A percentile compares a stretch with the other conserved stretches of the same genome.
phyloP scores from a whole-genome alignment of 2,329 filamentous ascomycete species.

The Aspergillus sp. region DNA sequence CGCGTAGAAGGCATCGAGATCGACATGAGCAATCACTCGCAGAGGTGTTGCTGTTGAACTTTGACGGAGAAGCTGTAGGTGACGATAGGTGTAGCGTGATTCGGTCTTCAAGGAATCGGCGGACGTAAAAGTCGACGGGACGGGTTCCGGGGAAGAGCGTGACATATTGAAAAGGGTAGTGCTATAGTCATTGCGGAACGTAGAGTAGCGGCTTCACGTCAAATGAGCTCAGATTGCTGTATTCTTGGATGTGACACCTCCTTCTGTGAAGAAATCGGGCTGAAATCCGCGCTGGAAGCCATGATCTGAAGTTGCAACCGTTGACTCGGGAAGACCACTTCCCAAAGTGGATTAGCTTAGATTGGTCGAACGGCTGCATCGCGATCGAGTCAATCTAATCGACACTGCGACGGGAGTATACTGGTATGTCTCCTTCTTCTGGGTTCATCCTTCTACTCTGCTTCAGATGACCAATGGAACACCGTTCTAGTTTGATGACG shows the following conservation, averaged over 20 bases:
- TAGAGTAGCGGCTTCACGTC: neutral
- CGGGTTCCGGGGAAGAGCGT: conserved; percentile 62
- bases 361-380: neutral
- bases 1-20: conserved; percentile 96
- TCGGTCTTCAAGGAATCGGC: conserved; percentile 32
- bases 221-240: neutral
- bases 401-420: neutral
- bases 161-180: conserved; percentile 52
- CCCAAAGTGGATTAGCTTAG: neutral
- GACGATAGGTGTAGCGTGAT: conserved; percentile 82
- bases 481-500: neutral
- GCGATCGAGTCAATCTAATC: neutral
- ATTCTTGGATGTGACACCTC: neutral
- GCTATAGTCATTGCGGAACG: conserved; percentile 21
- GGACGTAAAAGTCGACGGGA: conserved; percentile 50
- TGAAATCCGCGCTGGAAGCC: neutral
- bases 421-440: neutral
- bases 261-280: neutral
- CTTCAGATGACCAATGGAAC: too few species aligned
- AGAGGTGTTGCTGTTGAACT: conserved; percentile 74
- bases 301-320: neutral
- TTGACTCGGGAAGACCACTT: neutral
- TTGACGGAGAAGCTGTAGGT: conserved; percentile 73
- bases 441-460: too few species aligned
- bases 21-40: conserved; percentile 85